phyloP scores from a whole-genome alignment of 2,329 filamentous ascomycete genomes.

The Chaetomium strumarium region DNA sequence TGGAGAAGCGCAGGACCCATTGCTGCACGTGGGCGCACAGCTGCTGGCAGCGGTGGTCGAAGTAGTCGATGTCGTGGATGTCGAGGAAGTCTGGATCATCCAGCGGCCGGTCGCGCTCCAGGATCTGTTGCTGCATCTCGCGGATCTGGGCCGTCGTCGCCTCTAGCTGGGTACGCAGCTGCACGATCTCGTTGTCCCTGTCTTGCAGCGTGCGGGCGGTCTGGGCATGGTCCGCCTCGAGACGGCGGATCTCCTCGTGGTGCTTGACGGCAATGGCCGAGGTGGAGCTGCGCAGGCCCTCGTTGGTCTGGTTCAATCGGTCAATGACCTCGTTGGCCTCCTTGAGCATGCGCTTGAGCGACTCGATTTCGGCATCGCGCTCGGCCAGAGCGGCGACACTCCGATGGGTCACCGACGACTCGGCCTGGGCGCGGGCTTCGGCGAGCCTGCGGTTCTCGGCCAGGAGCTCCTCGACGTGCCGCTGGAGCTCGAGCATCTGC shows the following conservation, averaged over 20 bases:
- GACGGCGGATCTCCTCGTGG: conserved; percentile 60
- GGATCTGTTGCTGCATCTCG: conserved; percentile 52
- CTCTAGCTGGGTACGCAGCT: conserved; percentile 71
- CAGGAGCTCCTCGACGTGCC: conserved; percentile 73
- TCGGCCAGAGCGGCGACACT: conserved; percentile 68
- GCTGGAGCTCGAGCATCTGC: conserved; percentile 90
- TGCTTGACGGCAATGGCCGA: conserved; percentile 69
- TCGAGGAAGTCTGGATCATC: conserved; percentile 60
- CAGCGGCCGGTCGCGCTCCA: conserved; percentile 49
- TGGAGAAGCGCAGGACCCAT: conserved; percentile 97
- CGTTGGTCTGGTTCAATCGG: conserved; percentile 76
- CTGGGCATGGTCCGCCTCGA: conserved; percentile 62
- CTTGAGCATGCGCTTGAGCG: conserved; percentile 70
- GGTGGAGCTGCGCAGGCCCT: conserved; percentile 71
- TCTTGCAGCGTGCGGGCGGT: conserved; percentile 63
- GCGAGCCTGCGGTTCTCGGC: conserved; percentile 77
- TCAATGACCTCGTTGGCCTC: conserved; percentile 77
- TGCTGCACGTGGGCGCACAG: conserved; percentile 94
- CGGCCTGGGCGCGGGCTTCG: conserved; percentile 64
- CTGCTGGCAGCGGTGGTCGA: conserved; percentile 87
- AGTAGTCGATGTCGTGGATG: conserved; percentile 86
- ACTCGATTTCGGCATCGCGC: conserved; percentile 80
- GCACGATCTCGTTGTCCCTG: conserved; percentile 78
- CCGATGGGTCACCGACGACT: conserved; percentile 59
- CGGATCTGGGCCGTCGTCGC: conserved; percentile 60